Evolutionary conservation across 768 basidiomycete species (phyloP).

Genomic region (Pleurotus eryngii): DNA sequence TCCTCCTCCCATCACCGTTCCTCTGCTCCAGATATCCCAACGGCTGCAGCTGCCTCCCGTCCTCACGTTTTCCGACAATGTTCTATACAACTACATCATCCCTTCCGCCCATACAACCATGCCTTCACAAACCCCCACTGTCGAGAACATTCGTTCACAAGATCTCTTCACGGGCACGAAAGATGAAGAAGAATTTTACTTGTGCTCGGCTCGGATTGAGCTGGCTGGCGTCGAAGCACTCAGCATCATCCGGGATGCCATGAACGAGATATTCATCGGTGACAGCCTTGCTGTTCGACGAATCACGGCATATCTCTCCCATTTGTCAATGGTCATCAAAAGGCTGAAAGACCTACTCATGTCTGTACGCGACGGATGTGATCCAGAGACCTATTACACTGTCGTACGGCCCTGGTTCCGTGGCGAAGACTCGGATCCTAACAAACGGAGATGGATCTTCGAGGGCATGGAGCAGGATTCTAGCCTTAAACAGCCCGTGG

Average conservation of each 20-base stretch:
- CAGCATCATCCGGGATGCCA: constrained; percentile 76
- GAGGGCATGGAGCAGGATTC: constrained; percentile 53
- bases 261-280: constrained; percentile 86
- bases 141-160: constrained; percentile 59
- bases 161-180: constrained; percentile 74
- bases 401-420: constrained; percentile 79
- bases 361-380: constrained; percentile 64
- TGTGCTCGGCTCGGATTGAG: constrained; percentile 84
- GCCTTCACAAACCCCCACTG: constrained; percentile 38
- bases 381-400: constrained; percentile 71
- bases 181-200: constrained; percentile 87
- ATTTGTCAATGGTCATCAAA: constrained; percentile 63
- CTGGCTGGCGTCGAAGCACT: constrained; percentile 81
- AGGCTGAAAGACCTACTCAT: constrained; percentile 60
- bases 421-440: constrained; percentile 55
- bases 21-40: constrained; percentile 66
- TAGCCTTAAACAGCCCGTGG: constrained; percentile 38
- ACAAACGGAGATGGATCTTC: constrained; percentile 48
- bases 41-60: constrained; percentile 82
- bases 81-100: constrained; percentile 80
- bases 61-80: constrained; percentile 88
- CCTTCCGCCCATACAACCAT: constrained; percentile 26
- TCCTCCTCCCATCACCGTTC: constrained; percentile 68
- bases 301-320: constrained; percentile 58
- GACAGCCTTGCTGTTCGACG: constrained; percentile 63